A percentile compares a stretch with the other conserved stretches of the same genome.
phyloP scores from a whole-genome alignment of 441 rosid genomes.

The Melastoma candidum region DNA sequence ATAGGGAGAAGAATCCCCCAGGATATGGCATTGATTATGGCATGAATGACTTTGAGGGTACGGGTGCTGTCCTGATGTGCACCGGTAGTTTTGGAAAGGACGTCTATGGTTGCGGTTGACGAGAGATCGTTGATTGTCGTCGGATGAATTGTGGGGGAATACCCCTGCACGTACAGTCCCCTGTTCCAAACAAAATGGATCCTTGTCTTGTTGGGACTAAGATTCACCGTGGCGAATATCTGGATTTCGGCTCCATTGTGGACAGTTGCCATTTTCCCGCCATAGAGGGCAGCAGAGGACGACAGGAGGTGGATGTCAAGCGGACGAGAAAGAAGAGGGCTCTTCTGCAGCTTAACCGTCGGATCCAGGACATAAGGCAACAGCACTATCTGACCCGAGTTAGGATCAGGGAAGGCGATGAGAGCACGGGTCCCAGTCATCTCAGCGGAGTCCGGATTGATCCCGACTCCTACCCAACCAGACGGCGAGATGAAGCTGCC shows the following conservation, averaged over 20 bases:
- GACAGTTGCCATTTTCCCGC: slow-evolving; percentile 76
- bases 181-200: slow-evolving; percentile 88
- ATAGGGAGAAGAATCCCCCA: slow-evolving; percentile 76
- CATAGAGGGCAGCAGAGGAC: slow-evolving; percentile 70
- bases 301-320: slow-evolving; percentile 61
- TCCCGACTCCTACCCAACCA: slow-evolving; percentile 93
- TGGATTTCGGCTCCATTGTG: slow-evolving; percentile 72
- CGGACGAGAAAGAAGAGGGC: slow-evolving; percentile 74
- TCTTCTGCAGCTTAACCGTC: slow-evolving; percentile 70
- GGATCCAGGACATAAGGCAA: slow-evolving; percentile 75
- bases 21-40: slow-evolving; percentile 46
- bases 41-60: slow-evolving; percentile 45
- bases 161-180: slow-evolving; percentile 93
- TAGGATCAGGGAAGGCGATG: slow-evolving; percentile 78
- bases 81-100: slow-evolving; percentile 50
- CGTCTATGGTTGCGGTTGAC: slow-evolving; percentile 61
- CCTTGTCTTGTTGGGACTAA: slow-evolving; percentile 39
- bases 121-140: slow-evolving; percentile 76
- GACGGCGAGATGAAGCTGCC: slow-evolving; percentile 89
- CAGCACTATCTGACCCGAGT: slow-evolving; percentile 66
- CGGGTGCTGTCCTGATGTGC: slow-evolving; percentile 23
- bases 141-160: slow-evolving; percentile 93
- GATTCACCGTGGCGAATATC: slow-evolving; percentile 58
- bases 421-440: slow-evolving; percentile 84
- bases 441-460: slow-evolving; percentile 59